Evolutionary conservation across 2,329 filamentous ascomycete genomes (phyloP).

Genomic region (Aspergillus oerlinghausenensis): DNA sequence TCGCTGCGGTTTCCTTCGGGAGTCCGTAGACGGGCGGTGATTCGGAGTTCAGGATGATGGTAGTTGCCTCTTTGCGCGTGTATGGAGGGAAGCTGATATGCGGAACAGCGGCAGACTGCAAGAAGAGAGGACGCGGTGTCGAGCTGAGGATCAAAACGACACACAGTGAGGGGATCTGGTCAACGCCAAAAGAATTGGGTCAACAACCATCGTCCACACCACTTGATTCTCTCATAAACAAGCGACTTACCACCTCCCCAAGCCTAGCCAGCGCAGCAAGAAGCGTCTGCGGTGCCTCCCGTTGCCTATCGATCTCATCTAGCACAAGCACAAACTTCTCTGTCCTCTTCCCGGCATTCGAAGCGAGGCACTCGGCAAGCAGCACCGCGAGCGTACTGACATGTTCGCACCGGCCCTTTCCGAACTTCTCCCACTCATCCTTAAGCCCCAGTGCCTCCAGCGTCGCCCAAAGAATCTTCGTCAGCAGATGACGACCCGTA

Average conservation of each 20-base stretch:
- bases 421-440: slow-evolving; percentile 42
- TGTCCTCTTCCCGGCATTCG: slow-evolving; percentile 20
- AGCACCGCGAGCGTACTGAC: slow-evolving; percentile 71
- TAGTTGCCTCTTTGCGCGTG: slow-evolving; percentile 70
- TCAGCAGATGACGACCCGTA: slow-evolving; percentile 42
- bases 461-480: slow-evolving; percentile 41
- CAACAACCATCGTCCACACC: neutral
- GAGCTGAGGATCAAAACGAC: slow-evolving; percentile 72
- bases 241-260: slow-evolving; percentile 65
- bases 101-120: slow-evolving; percentile 66
- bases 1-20: slow-evolving; percentile 23
- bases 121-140: slow-evolving; percentile 59
- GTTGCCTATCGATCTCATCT: slow-evolving; percentile 80
- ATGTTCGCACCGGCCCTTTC: slow-evolving; percentile 67
- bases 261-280: slow-evolving; percentile 76
- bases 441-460: slow-evolving; percentile 33
- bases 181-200: slow-evolving; percentile 6
- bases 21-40: slow-evolving; percentile 34
- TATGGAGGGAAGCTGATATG: slow-evolving; percentile 83
- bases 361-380: slow-evolving; percentile 47
- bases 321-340: slow-evolving; percentile 75
- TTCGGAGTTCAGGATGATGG: slow-evolving; percentile 63
- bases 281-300: slow-evolving; percentile 73
- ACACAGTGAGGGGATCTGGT: slow-evolving; percentile 71
- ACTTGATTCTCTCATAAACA: neutral